Conservation (phyloP, 1,284 basidiomycete species). For the Ceratobasidium papillatum region DNA sequence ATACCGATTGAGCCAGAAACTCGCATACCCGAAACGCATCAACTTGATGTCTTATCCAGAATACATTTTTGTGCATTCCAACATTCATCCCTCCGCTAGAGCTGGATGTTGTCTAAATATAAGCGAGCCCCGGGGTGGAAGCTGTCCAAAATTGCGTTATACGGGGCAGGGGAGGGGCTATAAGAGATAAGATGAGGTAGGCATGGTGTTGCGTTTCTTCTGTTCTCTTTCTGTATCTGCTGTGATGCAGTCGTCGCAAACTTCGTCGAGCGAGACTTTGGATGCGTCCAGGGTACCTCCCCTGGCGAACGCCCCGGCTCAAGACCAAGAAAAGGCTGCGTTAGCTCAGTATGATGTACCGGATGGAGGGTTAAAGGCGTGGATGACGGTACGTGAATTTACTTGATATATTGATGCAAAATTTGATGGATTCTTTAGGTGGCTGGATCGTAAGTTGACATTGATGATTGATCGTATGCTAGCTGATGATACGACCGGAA, state of each 20-base stretch:
- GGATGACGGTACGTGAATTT: slow-evolving; percentile 13
- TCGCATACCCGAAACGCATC: background rate
- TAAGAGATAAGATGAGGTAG: background rate
- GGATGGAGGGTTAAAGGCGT: background rate
- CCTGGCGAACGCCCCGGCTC: background rate
- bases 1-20: background rate
- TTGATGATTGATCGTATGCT: background rate
- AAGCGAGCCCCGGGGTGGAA: background rate
- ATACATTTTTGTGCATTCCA: background rate
- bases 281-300: background rate
- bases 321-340: slow-evolving; percentile 8
- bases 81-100: background rate
- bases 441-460: slow-evolving; percentile 26
- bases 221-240: background rate
- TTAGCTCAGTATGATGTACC: background rate
- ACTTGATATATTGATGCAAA: background rate
- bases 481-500: background rate
- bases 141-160: background rate
- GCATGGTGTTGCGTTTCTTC: background rate
- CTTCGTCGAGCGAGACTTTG: slow-evolving; percentile 18
- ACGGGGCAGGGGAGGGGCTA: background rate
- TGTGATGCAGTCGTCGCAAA: slow-evolving; percentile 13
- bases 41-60: background rate
- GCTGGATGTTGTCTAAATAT: background rate
- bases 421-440: slow-evolving; percentile 4